Evolutionary conservation across 345 rosid species (phyloP).

Genomic region (Draba incana): DNA sequence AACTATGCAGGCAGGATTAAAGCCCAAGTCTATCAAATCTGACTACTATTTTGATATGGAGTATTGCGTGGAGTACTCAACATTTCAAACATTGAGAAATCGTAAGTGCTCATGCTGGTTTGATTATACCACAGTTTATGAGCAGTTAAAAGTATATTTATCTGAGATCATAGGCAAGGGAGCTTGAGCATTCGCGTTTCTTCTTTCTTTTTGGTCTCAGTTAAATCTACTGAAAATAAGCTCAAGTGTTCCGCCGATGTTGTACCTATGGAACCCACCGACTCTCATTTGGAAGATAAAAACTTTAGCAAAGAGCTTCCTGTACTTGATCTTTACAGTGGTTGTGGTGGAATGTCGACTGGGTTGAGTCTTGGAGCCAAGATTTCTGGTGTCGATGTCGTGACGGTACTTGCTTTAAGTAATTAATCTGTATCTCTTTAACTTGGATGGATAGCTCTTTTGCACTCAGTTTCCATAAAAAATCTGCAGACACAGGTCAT

Average conservation of each 20-base stretch:
- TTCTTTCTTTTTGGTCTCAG: constrained; percentile 43
- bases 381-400: constrained; percentile 62
- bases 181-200: constrained; percentile 24
- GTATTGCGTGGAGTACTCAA: constrained; percentile 86
- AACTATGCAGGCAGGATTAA: constrained; percentile 58
- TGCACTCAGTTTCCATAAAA: constrained; percentile 14
- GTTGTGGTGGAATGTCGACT: constrained; percentile 99
- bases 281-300: constrained; percentile 32
- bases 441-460: constrained; percentile 19
- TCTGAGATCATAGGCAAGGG: constrained; percentile 24
- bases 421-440: constrained; percentile 22
- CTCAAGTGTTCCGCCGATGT: constrained; percentile 34
- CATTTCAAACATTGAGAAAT: constrained; percentile 60
- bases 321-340: constrained; percentile 85
- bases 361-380: constrained; percentile 92
- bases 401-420: constrained; percentile 65
- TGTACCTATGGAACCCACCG: constrained; percentile 36
- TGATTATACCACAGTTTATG: constrained; percentile 14
- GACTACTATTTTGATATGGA: constrained; percentile 92
- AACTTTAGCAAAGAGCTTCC: constrained; percentile 48
- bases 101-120: constrained; percentile 50
- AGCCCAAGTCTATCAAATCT: constrained; percentile 46
- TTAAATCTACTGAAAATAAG: constrained; percentile 38
- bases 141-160: constrained; percentile 14
- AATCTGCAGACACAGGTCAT: too few species aligned